A percentile compares a stretch with the other conserved stretches of the same genome.
Evolutionary conservation across 2,329 filamentous ascomycete species (phyloP).

Genomic region (Clarireedia sp.): DNA sequence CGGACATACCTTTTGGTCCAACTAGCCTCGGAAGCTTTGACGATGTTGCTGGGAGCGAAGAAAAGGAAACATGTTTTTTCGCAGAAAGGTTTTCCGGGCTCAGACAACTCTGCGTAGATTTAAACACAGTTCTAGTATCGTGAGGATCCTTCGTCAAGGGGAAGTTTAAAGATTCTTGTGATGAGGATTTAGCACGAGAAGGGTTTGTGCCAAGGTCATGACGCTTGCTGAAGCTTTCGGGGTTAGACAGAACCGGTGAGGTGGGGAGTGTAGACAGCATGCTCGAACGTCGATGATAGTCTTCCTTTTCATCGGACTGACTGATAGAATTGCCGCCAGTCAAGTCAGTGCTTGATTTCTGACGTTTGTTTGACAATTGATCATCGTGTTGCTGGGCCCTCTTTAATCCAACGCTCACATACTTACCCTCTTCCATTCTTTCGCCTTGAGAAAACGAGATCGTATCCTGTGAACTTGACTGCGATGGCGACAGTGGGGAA

Average conservation of each 20-base stretch:
- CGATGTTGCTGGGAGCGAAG: background rate
- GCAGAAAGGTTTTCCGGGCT: constrained; percentile 21
- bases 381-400: background rate
- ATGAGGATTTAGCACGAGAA: constrained; percentile 14
- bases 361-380: background rate
- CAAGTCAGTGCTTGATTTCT: background rate
- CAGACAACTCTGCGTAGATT: constrained; percentile 58
- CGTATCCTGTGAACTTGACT: background rate
- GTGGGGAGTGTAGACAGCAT: background rate
- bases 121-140: constrained; percentile 52
- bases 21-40: background rate
- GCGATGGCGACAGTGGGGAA: background rate
- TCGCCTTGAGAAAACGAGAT: background rate
- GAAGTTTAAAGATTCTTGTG: constrained; percentile 49
- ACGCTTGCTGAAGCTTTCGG: background rate
- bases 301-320: background rate
- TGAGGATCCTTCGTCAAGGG: constrained; percentile 70
- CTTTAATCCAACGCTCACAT: background rate
- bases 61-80: background rate
- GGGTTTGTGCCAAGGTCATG: constrained; percentile 11
- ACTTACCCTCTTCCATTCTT: background rate
- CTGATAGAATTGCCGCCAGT: background rate
- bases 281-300: background rate
- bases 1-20: too few relatives aligned
- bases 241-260: background rate